phyloP scores from a whole-genome alignment of 1,284 basidiomycete genomes.

The Ceratobasidium sp. region DNA sequence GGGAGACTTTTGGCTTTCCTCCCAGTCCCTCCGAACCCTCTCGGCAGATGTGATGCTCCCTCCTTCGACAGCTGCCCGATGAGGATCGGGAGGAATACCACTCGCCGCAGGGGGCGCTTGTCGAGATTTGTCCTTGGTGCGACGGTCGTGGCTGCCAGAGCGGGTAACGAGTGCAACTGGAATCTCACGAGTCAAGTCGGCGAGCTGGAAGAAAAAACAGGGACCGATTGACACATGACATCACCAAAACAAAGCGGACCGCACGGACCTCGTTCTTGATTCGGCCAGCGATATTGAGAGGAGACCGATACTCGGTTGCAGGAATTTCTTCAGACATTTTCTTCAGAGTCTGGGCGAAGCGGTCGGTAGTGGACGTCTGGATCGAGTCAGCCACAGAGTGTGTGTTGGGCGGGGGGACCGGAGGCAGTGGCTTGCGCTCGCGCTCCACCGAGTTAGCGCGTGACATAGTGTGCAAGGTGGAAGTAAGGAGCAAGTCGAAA shows the following conservation, averaged over 20 bases:
- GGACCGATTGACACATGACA: constrained; percentile 40
- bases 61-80: constrained; percentile 12
- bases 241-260: constrained; percentile 35
- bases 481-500: constrained; percentile 28
- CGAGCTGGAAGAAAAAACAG: constrained; percentile 37
- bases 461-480: constrained; percentile 25
- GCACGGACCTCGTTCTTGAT: constrained; percentile 39
- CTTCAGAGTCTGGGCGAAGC: constrained; percentile 19
- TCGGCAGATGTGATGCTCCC: constrained; percentile 37
- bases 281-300: constrained; percentile 36
- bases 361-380: constrained; percentile 21
- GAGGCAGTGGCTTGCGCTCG: constrained; percentile 33
- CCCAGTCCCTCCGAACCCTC: constrained; percentile 33
- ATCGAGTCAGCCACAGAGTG: constrained; percentile 21
- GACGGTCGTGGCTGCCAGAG: constrained; percentile 14
- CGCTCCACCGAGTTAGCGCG: constrained; percentile 42
- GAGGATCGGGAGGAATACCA: constrained; percentile 6
- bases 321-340: constrained; percentile 41
- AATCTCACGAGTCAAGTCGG: constrained; percentile 32
- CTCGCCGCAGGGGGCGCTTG: neutral
- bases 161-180: neutral
- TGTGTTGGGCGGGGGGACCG: constrained; percentile 14
- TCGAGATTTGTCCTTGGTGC: constrained; percentile 2
- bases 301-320: constrained; percentile 33
- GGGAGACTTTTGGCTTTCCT: constrained; percentile 35